These are phyloP conservation scores for Tricladium varicosporioides DNA, from an alignment of 2,329 filamentous ascomycete genomes.

Conservation along the genomic window DNA sequence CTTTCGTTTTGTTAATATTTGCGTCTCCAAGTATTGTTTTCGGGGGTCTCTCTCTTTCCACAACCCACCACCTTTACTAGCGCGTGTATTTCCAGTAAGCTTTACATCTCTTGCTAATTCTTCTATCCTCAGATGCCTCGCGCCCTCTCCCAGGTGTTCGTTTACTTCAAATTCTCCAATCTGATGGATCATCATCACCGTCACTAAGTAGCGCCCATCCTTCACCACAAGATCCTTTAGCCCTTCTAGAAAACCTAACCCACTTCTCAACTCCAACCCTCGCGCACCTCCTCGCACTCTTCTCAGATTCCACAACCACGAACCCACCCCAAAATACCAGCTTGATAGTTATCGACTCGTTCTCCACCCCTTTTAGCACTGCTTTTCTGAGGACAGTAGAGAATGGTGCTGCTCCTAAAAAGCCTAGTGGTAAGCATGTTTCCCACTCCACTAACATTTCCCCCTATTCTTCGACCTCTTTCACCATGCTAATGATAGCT, in stretches of 20 bases:
- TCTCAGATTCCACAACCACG: slow-evolving; percentile 62
- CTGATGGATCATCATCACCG: slow-evolving; percentile 8
- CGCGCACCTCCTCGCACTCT: slow-evolving; percentile 67
- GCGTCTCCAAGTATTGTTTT: no score
- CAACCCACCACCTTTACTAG: no score
- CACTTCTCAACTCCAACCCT: slow-evolving; percentile 61
- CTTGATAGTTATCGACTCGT: slow-evolving; percentile 73
- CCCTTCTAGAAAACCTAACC: slow-evolving; percentile 52
- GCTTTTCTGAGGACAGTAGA: slow-evolving; percentile 66
- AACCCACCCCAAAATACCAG: slow-evolving; percentile 63
- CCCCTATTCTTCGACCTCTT: background rate
- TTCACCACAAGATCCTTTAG: slow-evolving; percentile 19
- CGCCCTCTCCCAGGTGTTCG: slow-evolving; percentile 44
- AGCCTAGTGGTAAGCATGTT: slow-evolving; percentile 28
- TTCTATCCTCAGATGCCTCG: slow-evolving; percentile 35
- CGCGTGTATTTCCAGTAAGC: no score
- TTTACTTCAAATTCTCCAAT: slow-evolving; percentile 44
- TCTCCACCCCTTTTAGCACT: slow-evolving; percentile 74
- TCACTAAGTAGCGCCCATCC: background rate
- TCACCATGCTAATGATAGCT: background rate
- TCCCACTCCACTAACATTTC: no score
- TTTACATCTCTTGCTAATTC: no score
- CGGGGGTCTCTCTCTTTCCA: no score
- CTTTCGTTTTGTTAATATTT: no score
- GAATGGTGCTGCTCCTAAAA: slow-evolving; percentile 19